These are phyloP conservation scores for Gnetum montanum DNA, from an alignment of 75 land plant species.

Conservation along the genomic window DNA sequence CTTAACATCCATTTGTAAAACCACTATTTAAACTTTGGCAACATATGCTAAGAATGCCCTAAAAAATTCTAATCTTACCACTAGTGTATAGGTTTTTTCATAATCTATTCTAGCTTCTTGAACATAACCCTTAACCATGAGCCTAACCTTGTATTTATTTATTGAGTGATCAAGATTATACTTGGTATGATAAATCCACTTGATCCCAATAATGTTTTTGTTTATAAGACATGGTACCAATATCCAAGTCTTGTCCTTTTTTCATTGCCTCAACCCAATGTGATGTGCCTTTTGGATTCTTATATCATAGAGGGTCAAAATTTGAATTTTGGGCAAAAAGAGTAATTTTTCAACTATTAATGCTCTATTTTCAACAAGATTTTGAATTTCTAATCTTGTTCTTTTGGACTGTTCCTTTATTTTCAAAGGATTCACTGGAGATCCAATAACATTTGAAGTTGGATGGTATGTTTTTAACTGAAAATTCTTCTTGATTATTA, in stretches of 20 bases:
- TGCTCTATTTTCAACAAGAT: neutral
- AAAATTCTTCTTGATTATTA: too few relatives aligned
- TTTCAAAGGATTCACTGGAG: too few relatives aligned
- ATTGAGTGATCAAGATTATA: neutral
- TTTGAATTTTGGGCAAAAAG: neutral
- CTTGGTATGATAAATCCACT: neutral
- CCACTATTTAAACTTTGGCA: too few relatives aligned
- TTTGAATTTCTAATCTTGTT: neutral
- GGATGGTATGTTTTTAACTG: too few relatives aligned
- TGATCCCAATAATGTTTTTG: neutral
- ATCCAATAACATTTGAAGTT: too few relatives aligned
- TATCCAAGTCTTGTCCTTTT: neutral
- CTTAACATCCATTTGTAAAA: slow-evolving; percentile 3
- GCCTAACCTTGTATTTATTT: neutral
- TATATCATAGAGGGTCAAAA: neutral
- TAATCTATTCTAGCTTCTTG: slow-evolving; percentile 3
- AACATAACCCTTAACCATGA: slow-evolving; percentile 3
- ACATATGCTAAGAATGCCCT: too few relatives aligned
- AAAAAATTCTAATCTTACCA: neutral
- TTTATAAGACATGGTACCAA: neutral
- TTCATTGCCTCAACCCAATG: neutral
- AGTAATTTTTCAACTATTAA: neutral
- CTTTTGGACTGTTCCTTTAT: neutral
- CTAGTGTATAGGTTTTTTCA: slow-evolving; percentile 1
- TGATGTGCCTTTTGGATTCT: too few relatives aligned